Base-by-base conservation (phyloP, 2,329 filamentous ascomycete species). In the Colletotrichum tabaci region DNA sequence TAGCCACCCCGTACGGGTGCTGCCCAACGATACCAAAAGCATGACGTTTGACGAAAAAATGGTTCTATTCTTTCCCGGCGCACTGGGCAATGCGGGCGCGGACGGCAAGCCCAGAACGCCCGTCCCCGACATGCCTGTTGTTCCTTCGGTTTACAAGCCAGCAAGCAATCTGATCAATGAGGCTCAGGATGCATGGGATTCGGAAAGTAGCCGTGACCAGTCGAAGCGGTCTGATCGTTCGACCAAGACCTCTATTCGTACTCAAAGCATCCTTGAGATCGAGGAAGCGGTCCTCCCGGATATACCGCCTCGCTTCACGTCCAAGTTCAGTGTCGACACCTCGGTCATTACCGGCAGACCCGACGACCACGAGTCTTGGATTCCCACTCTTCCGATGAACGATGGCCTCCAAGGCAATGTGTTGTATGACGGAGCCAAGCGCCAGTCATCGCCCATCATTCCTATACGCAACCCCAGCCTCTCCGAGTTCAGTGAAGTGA, bases 41-140 rank as follows among this genome's bases (percentile, higher is more conserved):
- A 90, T 89, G 88, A 88, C 87, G 0, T 85, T 88, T 72, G 82
- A 89, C 62, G 88, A 90, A 75, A 90, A 89, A 77, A 87, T 90
- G 80, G 80, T 82, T 2, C 77, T 88, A 6, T 78, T 90, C 30
- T 88, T 88, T 73, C 82, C 85, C 4, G 77, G 53, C 2, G 57
- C 79, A 9, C 78, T 83, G 2, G 75, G 67, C 44, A 56, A 57
- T 42, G 62, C 52, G 6, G 60, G 55, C 38, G 44, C 50, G 6
- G 57, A 21, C 16, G 53, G 40, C n/a, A 46, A 57, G 16, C 38
- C n/a, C 5, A 58, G 61, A 21, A 44, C 42, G 4, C 82, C 83
- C 3, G 81, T 87, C 16, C 86, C 87, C 13, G 81, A 84, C 4
- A 74, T 87, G 49, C 85, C 85, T 8, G 76, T 80, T 1, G 72